Evolutionary conservation across 1,139 yeast species (phyloP).

Genomic region (Casaregolazyma suthepensis): DNA sequence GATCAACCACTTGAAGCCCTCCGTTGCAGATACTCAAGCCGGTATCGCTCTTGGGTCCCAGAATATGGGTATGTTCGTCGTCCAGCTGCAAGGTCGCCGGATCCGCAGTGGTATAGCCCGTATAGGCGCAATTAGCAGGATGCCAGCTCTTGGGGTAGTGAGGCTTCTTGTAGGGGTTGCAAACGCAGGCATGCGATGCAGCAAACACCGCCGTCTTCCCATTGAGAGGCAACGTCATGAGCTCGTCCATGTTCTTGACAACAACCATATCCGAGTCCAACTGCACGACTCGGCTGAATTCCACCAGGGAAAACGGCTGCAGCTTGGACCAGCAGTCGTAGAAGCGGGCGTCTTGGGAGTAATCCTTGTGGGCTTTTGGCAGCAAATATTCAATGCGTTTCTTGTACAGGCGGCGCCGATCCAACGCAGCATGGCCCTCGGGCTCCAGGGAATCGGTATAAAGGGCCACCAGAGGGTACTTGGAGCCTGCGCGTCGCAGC

Average conservation of each 20-base stretch:
- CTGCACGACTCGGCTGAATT: conserved; percentile 46
- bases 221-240: conserved; percentile 40
- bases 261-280: conserved; percentile 55
- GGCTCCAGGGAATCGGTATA: conserved; percentile 42
- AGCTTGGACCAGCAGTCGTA: conserved; percentile 55
- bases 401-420: conserved; percentile 38
- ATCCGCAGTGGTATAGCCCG: conserved; percentile 28
- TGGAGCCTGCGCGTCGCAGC: conserved; percentile 36
- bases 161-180: conserved; percentile 45
- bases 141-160: conserved; percentile 52
- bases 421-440: conserved; percentile 38
- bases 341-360: conserved; percentile 44
- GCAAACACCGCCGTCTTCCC: conserved; percentile 39
- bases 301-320: conserved; percentile 44
- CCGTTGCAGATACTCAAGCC: conserved; percentile 49
- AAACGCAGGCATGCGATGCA: conserved; percentile 55
- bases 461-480: conserved; percentile 45
- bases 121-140: conserved; percentile 44
- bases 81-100: conserved; percentile 1
- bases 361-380: conserved; percentile 41
- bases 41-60: conserved; percentile 38
- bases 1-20: conserved; percentile 46
- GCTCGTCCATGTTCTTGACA: conserved; percentile 48
- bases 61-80: conserved; percentile 25
- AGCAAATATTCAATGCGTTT: conserved; percentile 37